Base-by-base conservation (phyloP, 441 rosid species). In the Flueggea neowawraea region DNA sequence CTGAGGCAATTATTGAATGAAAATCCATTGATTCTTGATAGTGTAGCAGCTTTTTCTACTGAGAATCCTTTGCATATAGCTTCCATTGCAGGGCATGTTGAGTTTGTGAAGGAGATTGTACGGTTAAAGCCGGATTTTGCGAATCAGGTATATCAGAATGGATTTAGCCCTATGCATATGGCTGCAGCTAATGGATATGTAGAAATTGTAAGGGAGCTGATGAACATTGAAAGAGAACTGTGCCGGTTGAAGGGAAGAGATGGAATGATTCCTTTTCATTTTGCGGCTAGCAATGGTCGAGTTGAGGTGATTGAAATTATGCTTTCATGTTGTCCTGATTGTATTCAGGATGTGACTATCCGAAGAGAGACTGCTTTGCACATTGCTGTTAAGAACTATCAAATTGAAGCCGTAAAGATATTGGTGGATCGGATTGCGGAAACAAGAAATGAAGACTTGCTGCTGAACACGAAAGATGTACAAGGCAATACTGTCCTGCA, bases 281-380 rank as follows among this genome's bases (percentile, higher is more conserved):
- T 15, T 6, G 86, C 88, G 50, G 63, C 77, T 7, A 67, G 66
- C 41, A 77, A 71, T 58, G 84, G 83, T 6, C 77, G 54, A 64
- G 61, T 31, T 51, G 70, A 79, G 60, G 75, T 73, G 28, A 58
- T 75, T 17, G 63, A 33, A 39, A 81, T 71, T 55, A 48, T 82
- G 36, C 66, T 85, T 0, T 61, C 22, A 3, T 62, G 31, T 65
- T 80, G 73, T 66, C 68, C 65, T 58, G 82, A 78, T 6, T 77
- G 74, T 43, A 0, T 72, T 8, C 61, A 59, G 51, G 80, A 73
- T 14, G 77, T 72, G 54, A 79, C 75, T 3, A 68, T 62, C 8
- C 78, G 74, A 64, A 52, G 73, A 54, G 84, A 85, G 49, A 79
- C 78, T 60, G 79, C 82, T 62, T n/a, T 82, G 57, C 82, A 81